Base-by-base conservation (phyloP, 371 early-diverging fungal genomes). In the Mortierella sp. region DNA sequence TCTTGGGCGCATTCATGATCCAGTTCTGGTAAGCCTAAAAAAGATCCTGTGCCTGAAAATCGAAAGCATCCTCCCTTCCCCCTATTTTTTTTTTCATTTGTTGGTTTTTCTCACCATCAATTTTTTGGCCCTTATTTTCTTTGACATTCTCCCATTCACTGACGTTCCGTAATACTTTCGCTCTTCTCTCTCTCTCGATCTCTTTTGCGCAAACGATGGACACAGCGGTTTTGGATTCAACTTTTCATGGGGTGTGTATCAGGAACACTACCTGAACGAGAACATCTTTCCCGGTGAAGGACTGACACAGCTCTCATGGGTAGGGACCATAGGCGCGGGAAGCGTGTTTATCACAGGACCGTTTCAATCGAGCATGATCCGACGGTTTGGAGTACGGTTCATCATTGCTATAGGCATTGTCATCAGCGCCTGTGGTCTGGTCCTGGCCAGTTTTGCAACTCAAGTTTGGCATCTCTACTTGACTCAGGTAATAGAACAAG, bases 361-460 rank as follows among this genome's bases (percentile, higher is more conserved):
- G 3, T 87, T 93, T n/a, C 87, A 90, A n/a, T 87, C 91, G 0
- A 89, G 91, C 16, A 73, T 93, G 44, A 88, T 90, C 66, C 87
- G 87, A 43, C 75, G 77, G 24, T 79, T 91, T 45, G 92, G 91
- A 19, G 88, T 87, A 19, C 85, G 92, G 70, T 44, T 87, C 11
- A 80, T 91, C 9, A 88, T 91, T 79, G 86, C 81, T 1, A 81
- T 87, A 19, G 94, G 94, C 0, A 86, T 90, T 0, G 65, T 92
- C 10, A 61, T 90, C 19, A 77, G 88, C 63, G 88, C 89, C 4
- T 74, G 84, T 2, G 90, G 90, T 0, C 67, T 93, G 40, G 87
- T 93, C 44, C 70, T 77, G 70, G 92, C 79, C 40, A 92, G 86
- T 84, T 90, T 87, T 88, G 87, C 89, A 53, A 88, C 77, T 4